Base-by-base conservation (phyloP, 306 rosid genomes). In the Ochetophila trinervis region DNA sequence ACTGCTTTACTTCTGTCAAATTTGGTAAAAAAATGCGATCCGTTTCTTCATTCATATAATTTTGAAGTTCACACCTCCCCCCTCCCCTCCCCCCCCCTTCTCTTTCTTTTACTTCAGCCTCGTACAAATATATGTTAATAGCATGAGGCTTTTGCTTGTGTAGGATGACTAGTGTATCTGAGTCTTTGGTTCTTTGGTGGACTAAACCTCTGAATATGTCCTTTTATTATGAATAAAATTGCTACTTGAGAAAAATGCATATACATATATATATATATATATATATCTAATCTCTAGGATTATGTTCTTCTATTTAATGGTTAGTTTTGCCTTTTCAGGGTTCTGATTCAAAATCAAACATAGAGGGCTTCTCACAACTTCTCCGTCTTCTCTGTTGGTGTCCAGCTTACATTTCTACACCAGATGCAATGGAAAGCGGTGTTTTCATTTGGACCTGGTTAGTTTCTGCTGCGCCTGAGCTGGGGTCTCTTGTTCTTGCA, bases 321-420 rank as follows among this genome's bases (percentile, higher is more conserved):
- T 10, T 36, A 66, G 57, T 59, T 70, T 55, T 62, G 21, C 72
- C 72, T 78, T 80, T 67, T 85, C 94, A 93, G 99, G 91, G 81
- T 66, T 86, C 96, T 58, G 90, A 85, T 72, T 84, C 96, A 76
- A 93, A 86, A 81, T 76, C 91, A 36, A 90, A 90, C 48, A 53
- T 84, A 57, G 97, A 93, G 84, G 96, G 94, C 77, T 93, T 90
- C 85, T 90, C 97, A 45, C 99, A 90, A 83, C 99, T 93, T 74
- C 89, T 93, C 21, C 97, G 97, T 67, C 99, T 93, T 66, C 97
- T 93, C 69, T 93, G 99, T 77, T 93, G 99, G 99, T 93, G 99
- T 79, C 97, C 99, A 60, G 99, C 96, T 49, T 93, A 87, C 75
- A 84, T 93, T 75, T 89, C 96, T 63, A 89, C 97, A 3, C 86